Percentiles rank a stretch among this genome's conserved stretches.
These are phyloP conservation scores for Trichocladium antarcticum DNA, from an alignment of 495 filamentous ascomycete genomes.

Conservation along the genomic window DNA sequence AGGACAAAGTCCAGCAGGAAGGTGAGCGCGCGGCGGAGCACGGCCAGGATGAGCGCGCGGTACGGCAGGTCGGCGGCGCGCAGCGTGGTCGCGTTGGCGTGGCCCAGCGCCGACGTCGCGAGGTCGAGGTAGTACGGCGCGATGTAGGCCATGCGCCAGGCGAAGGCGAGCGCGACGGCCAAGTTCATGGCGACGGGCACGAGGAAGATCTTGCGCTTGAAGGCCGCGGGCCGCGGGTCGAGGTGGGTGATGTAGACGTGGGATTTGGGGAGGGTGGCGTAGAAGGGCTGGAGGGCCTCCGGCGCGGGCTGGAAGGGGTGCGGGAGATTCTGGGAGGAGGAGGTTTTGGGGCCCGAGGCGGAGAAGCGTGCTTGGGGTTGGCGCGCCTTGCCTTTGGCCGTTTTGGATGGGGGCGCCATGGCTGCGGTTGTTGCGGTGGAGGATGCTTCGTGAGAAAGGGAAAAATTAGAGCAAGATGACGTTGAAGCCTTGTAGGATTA, in stretches of 20 bases:
- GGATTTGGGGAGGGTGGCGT: conserved; percentile 45
- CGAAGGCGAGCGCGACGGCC: conserved; percentile 45
- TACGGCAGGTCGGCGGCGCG: conserved; percentile 42
- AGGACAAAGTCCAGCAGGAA: conserved; percentile 65
- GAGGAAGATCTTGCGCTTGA: conserved; percentile 67
- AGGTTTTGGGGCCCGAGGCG: not conserved
- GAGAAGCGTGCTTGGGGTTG: not conserved
- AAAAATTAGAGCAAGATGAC: too few relatives aligned
- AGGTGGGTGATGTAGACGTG: conserved; percentile 73
- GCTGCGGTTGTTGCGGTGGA: not conserved
- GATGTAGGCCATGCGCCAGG: conserved; percentile 49
- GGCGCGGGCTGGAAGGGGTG: conserved; percentile 54
- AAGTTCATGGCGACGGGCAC: conserved; percentile 63
- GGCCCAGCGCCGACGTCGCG: conserved; percentile 47
- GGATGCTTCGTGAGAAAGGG: not conserved
- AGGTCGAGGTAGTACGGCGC: conserved; percentile 56
- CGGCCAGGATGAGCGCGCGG: conserved; percentile 37
- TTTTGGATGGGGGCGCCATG: conserved; percentile 21
- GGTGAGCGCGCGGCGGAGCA: conserved; percentile 44
- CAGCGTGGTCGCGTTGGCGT: conserved; percentile 47
- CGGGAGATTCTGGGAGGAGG: conserved; percentile 24
- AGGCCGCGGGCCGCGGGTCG: conserved; percentile 49
- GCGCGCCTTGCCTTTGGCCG: conserved; percentile 10
- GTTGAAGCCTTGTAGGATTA: too few relatives aligned
- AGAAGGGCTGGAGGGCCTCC: conserved; percentile 47